phyloP scores from a whole-genome alignment of 192 early-diverging fungal genomes.

The Backusella tarrabulga region DNA sequence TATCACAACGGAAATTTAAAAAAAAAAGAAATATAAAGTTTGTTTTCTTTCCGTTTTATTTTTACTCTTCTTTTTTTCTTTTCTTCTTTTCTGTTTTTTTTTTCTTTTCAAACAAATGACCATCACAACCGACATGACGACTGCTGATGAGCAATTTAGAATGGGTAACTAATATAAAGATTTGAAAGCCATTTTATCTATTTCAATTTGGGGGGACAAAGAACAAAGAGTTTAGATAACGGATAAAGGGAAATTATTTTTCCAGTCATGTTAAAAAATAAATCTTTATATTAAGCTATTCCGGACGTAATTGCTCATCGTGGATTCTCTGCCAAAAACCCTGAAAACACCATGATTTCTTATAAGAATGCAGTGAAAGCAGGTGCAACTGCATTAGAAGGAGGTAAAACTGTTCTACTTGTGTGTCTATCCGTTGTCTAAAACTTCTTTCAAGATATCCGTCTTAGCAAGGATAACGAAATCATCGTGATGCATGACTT shows the following conservation, averaged over 20 bases:
- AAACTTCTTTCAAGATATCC: conserved; percentile 41
- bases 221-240: not conserved
- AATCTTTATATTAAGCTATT: not conserved
- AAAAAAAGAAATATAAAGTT: not conserved
- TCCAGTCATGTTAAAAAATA: not conserved
- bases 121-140: not conserved
- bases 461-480: conserved; percentile 49
- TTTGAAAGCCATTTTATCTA: not conserved
- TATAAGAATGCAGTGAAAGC: conserved; percentile 51
- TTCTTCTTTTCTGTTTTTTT: not conserved
- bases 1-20: not conserved
- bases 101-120: not conserved
- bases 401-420: conserved; percentile 14
- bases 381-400: conserved; percentile 51
- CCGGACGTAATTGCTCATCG: conserved; percentile 44
- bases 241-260: not conserved
- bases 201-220: too few relatives aligned
- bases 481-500: conserved; percentile 57
- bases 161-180: not conserved
- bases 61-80: not conserved
- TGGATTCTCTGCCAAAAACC: conserved; percentile 47
- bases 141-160: not conserved
- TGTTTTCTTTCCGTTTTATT: not conserved
- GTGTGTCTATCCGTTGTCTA: not conserved
- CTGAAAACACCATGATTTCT: conserved; percentile 56